Percentiles rank a stretch among this genome's conserved stretches.
phyloP scores from a whole-genome alignment of 2,329 filamentous ascomycete genomes.

The Ophiostoma himal-ulmi region DNA sequence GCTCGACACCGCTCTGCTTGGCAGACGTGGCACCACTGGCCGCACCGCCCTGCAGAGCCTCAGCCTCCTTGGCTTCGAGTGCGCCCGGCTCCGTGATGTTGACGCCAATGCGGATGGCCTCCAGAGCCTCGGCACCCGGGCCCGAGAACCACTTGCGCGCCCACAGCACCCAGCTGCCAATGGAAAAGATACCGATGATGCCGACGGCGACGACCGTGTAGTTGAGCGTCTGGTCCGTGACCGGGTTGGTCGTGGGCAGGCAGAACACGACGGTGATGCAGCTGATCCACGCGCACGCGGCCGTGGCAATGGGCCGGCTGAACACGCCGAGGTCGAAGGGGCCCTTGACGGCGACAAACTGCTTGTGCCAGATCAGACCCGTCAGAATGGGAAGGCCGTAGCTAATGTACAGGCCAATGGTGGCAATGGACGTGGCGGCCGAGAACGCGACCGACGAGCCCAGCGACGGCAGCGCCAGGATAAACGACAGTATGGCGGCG shows the following conservation, averaged over 20 bases:
- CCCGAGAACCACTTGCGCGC: conserved; percentile 52
- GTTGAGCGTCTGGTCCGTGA: conserved; percentile 52
- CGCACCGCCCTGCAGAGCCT: conserved; percentile 20
- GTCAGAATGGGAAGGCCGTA: conserved; percentile 54
- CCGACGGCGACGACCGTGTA: conserved; percentile 56
- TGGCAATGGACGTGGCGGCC: conserved; percentile 55
- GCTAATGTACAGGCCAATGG: conserved; percentile 52
- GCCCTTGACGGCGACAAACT: conserved; percentile 47
- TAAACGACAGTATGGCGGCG: conserved; percentile 48
- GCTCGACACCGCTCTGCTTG: neutral
- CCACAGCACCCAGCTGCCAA: conserved; percentile 47
- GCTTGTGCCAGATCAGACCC: conserved; percentile 45
- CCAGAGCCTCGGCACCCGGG: conserved; percentile 47
- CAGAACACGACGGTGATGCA: conserved; percentile 55
- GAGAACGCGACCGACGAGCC: conserved; percentile 51
- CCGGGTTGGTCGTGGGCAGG: conserved; percentile 50
- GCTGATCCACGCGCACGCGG: conserved; percentile 47
- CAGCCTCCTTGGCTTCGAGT: conserved; percentile 35
- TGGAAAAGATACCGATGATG: conserved; percentile 45
- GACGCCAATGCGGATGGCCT: conserved; percentile 44
- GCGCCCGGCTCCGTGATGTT: conserved; percentile 43
- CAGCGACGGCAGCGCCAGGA: conserved; percentile 50
- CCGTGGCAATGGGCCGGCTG: conserved; percentile 43
- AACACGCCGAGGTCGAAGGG: conserved; percentile 48
- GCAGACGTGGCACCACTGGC: neutral